A percentile compares a stretch with the other conserved stretches of the same genome.
Evolutionary conservation across 2,329 filamentous ascomycete genomes (phyloP).

Genomic region (Fusarium proliferatum): DNA sequence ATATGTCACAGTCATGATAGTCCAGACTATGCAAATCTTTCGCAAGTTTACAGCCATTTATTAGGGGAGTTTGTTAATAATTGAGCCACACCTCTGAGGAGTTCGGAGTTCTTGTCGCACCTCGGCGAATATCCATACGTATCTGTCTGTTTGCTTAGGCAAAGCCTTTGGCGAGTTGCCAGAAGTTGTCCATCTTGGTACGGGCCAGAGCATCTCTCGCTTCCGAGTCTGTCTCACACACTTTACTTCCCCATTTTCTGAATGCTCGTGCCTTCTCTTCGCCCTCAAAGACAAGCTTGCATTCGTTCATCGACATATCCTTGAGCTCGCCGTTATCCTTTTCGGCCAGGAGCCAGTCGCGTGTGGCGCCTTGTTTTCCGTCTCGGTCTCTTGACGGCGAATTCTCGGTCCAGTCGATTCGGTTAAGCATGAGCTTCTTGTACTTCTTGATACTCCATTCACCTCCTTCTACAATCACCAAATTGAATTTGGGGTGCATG

Average conservation of each 20-base stretch:
- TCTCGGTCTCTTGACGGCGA: conserved; percentile 72
- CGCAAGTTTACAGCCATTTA: not conserved
- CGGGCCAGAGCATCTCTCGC: conserved; percentile 83
- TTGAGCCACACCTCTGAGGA: not conserved
- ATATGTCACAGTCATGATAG: not conserved
- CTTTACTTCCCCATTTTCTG: conserved; percentile 86
- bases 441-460: conserved; percentile 84
- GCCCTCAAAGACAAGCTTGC: conserved; percentile 89
- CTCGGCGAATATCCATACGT: not conserved
- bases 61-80: not conserved
- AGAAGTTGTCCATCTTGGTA: conserved; percentile 94
- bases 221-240: conserved; percentile 93
- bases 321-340: conserved; percentile 82
- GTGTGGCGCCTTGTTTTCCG: conserved; percentile 70
- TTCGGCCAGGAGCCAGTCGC: conserved; percentile 82
- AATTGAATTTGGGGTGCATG: conserved; percentile 87
- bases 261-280: conserved; percentile 84
- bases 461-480: conserved; percentile 93
- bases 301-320: conserved; percentile 85
- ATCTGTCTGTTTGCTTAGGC: conserved; percentile 21
- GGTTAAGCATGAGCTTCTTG: conserved; percentile 92
- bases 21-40: not conserved
- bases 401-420: conserved; percentile 96
- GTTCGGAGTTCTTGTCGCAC: not conserved
- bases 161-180: conserved; percentile 83